Percentiles rank a stretch among this genome's conserved stretches.
These are phyloP conservation scores for Neonectria neomacrospora DNA, from an alignment of 2,329 filamentous ascomycete genomes.

Conservation along the genomic window DNA sequence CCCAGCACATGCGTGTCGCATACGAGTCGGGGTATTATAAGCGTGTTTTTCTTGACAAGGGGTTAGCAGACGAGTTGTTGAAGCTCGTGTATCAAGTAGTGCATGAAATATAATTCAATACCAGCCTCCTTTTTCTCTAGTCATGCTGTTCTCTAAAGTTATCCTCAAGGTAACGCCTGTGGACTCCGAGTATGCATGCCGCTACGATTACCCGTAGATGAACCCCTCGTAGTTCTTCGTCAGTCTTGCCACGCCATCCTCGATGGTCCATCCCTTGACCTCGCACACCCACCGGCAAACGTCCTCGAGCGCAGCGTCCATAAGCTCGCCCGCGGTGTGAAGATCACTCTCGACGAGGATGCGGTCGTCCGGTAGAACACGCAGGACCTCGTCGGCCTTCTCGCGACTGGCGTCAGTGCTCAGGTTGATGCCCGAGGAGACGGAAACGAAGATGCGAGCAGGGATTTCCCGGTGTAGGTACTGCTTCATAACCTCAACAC, in stretches of 20 bases:
- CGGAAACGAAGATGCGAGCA: constrained; percentile 84
- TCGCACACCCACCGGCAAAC: constrained; percentile 81
- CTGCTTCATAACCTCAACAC: constrained; percentile 77
- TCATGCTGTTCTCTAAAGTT: constrained; percentile 3
- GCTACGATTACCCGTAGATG: constrained; percentile 67
- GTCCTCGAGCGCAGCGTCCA: constrained; percentile 82
- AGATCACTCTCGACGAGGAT: constrained; percentile 92
- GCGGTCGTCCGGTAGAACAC: constrained; percentile 78
- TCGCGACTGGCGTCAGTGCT: constrained; percentile 58
- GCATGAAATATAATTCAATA: constrained; percentile 35
- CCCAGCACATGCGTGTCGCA: constrained; percentile 9
- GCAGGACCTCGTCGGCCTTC: constrained; percentile 73
- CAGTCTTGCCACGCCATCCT: constrained; percentile 75
- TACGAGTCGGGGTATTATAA: constrained; percentile 24
- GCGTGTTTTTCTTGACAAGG: constrained; percentile 27
- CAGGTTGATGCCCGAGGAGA: constrained; percentile 86
- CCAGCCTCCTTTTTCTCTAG: constrained; percentile 14
- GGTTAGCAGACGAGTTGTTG: constrained; percentile 22
- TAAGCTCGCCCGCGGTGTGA: constrained; percentile 80
- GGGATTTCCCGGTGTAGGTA: constrained; percentile 81
- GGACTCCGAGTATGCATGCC: neutral
- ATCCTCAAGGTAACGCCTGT: neutral
- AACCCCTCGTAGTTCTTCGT: constrained; percentile 83
- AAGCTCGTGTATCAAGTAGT: constrained; percentile 23
- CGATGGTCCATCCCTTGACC: constrained; percentile 80